Evolutionary conservation across 1,284 basidiomycete genomes (phyloP).

Genomic region (Marasmius sp.): DNA sequence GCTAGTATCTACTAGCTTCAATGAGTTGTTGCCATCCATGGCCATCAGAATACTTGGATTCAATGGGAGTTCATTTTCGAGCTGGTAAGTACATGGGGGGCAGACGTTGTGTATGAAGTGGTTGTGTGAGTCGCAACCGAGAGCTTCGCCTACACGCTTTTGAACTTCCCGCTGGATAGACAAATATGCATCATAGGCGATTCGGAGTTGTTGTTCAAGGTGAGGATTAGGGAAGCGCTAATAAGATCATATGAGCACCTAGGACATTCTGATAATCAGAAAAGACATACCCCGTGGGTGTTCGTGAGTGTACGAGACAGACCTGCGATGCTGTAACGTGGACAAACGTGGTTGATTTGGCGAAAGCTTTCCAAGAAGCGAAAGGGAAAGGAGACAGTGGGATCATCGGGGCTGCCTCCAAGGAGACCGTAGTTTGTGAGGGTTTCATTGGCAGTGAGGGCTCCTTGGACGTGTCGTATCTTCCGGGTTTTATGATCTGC

Average conservation of each 20-base stretch:
- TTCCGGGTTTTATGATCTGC: too few species aligned
- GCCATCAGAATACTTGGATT: background rate
- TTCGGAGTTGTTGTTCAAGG: background rate
- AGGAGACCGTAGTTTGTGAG: background rate
- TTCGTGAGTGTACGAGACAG: background rate
- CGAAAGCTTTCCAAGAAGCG: background rate
- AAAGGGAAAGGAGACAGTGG: background rate
- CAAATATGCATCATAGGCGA: background rate
- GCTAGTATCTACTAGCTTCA: background rate
- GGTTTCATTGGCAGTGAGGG: background rate
- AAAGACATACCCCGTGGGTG: background rate
- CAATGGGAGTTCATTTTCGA: background rate
- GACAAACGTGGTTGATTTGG: background rate
- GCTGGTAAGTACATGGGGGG: background rate
- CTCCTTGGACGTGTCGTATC: too few species aligned
- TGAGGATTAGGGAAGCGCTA: background rate
- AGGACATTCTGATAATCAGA: too few species aligned
- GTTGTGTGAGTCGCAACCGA: too few species aligned
- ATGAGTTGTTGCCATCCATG: background rate
- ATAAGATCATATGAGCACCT: too few species aligned
- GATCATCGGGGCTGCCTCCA: background rate
- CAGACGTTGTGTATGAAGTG: background rate
- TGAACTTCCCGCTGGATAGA: background rate
- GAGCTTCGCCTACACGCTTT: background rate
- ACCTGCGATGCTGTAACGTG: background rate